Conservation (phyloP, 2,329 filamentous ascomycete genomes). For the Fusarium falciforme region DNA sequence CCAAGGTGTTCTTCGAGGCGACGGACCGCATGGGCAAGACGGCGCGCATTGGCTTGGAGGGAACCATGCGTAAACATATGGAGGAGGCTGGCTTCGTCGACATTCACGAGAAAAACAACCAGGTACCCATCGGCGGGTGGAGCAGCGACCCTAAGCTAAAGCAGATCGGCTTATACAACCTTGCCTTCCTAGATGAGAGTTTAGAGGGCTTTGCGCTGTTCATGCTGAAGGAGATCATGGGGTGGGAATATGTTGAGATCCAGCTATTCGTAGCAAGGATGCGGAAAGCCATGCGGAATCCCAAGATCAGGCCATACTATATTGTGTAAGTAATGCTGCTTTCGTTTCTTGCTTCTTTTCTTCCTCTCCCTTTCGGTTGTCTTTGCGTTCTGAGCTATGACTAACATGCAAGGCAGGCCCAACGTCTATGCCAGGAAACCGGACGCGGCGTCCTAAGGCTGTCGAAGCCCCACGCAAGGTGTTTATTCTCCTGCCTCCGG, state of each 20-base stretch:
- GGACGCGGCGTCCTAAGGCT: background rate
- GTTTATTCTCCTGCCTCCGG: too few species aligned
- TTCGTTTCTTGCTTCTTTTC: background rate
- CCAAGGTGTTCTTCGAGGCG: constrained; percentile 41
- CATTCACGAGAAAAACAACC: constrained; percentile 44
- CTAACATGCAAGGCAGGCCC: background rate
- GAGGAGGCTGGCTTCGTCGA: constrained; percentile 50
- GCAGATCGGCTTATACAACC: constrained; percentile 52
- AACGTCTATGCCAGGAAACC: background rate
- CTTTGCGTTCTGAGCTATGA: background rate
- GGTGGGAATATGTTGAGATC: constrained; percentile 30
- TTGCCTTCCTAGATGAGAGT: constrained; percentile 39
- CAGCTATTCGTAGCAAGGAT: constrained; percentile 40
- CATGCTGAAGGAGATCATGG: constrained; percentile 42
- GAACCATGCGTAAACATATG: constrained; percentile 34
- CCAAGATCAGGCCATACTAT: constrained; percentile 16
- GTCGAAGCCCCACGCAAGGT: too few species aligned
- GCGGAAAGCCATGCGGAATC: constrained; percentile 14
- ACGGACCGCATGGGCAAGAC: constrained; percentile 42
- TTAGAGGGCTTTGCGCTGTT: constrained; percentile 45
- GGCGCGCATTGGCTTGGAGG: constrained; percentile 38
- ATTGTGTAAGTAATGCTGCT: constrained; percentile 14
- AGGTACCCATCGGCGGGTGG: constrained; percentile 58
- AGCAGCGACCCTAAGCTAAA: constrained; percentile 55
- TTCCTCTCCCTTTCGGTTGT: background rate